Base-by-base conservation (phyloP, 495 filamentous ascomycete species). In the Amniculicola lignicola region DNA sequence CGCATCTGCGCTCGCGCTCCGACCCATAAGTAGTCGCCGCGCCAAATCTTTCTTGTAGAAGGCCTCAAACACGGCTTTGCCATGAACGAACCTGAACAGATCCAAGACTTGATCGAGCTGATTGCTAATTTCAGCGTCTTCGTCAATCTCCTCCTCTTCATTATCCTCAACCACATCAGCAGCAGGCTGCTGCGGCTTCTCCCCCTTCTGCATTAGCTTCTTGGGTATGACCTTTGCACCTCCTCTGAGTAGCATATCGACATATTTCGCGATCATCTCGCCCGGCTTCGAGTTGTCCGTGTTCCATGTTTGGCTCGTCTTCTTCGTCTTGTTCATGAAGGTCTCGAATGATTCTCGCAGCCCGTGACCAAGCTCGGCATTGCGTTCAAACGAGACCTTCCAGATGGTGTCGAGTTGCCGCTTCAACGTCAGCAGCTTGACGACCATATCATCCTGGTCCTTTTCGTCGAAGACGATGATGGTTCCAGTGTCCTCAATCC, bases 31-130 rank as follows among this genome's bases (percentile, higher is more conserved):
- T 19, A 99, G 74, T 23, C 93, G 81, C 6, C 89, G 80, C 1
- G 94, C 91, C 41, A 99, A 82, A 65, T 96, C 92, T 54, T 89
- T 93, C 77, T 97, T 97, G 77, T 99, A 99, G 64, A 99, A 97
- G 3, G 90, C 93, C 63, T 97, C 93, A 62, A 99, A 99, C 0
- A 96, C 90, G 35, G 90, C 90, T 68, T 97, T 99, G 19, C 94
- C 93, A 65, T 96, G 86, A 52, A 99, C 89, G 69, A 96, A 97
- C 3, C 93, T 82, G 77, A 99, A 99, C 5, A 99, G 77, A 60
- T 96, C 91, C 2, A 99, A 75, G 10, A 86, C 90, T 66, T 90
- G 83, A 57, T 97, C 93, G 24, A 99, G 77, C 67, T 96, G 93
- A 41, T 85, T 80, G 58, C 91, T 85, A 38, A 99, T 78, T 65